Conservation (phyloP, 345 rosid genomes). For the Pistacia vera region DNA sequence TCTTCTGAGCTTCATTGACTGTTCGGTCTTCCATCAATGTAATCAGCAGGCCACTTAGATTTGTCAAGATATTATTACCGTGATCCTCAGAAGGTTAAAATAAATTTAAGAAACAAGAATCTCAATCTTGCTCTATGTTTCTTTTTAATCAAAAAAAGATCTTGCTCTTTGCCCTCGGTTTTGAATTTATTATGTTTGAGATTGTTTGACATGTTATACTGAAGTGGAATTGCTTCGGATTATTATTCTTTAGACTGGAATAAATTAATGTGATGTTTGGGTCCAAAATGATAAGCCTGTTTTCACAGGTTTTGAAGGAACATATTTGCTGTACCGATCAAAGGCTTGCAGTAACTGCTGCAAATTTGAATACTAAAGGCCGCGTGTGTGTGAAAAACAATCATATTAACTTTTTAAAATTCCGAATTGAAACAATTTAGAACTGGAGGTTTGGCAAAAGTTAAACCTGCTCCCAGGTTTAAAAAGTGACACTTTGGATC, state of each 20-base stretch:
- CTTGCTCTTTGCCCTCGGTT: background rate
- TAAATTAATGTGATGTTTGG: background rate
- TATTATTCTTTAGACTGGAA: constrained; percentile 5
- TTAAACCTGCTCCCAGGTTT: too few species aligned
- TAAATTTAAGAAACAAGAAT: constrained; percentile 10
- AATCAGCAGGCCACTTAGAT: constrained; percentile 19
- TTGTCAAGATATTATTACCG: constrained; percentile 13
- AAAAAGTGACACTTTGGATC: too few species aligned
- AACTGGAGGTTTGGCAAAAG: too few species aligned
- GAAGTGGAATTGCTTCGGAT: background rate
- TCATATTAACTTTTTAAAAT: too few species aligned
- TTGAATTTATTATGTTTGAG: background rate
- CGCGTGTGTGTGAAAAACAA: too few species aligned
- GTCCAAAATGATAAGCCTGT: background rate
- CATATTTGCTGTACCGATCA: too few species aligned
- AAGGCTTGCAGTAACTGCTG: too few species aligned
- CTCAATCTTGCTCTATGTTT: background rate
- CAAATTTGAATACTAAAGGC: too few species aligned
- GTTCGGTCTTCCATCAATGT: constrained; percentile 15
- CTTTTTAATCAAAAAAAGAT: background rate
- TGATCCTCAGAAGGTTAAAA: constrained; percentile 4
- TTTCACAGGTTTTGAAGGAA: background rate
- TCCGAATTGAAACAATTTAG: too few species aligned
- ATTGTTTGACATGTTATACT: background rate
- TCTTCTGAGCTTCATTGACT: constrained; percentile 23